Conservation (phyloP, 2,329 filamentous ascomycete species). For the Huntiella abstrusa region DNA sequence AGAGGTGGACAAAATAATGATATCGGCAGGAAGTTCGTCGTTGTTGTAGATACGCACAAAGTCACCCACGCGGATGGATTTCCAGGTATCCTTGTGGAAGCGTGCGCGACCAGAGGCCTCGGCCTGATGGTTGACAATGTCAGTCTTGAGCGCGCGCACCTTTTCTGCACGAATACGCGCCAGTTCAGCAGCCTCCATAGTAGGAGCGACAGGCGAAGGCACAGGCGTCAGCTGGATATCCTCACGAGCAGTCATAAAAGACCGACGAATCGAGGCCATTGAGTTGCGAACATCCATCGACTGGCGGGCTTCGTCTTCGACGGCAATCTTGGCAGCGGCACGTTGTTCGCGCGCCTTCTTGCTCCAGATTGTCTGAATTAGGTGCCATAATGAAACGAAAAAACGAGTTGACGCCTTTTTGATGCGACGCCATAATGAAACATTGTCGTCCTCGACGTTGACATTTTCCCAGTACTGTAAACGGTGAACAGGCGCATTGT, state of each 20-base stretch:
- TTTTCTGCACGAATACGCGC: slow-evolving; percentile 17
- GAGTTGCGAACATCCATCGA: slow-evolving; percentile 31
- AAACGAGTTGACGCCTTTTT: slow-evolving; percentile 69
- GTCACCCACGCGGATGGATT: slow-evolving; percentile 84
- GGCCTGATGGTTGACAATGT: slow-evolving; percentile 54
- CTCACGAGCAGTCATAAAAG: slow-evolving; percentile 29
- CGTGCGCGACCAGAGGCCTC: slow-evolving; percentile 50
- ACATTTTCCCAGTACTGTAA: slow-evolving; percentile 81
- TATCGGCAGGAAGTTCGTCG: slow-evolving; percentile 83
- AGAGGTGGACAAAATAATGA: slow-evolving; percentile 82
- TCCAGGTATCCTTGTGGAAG: slow-evolving; percentile 91
- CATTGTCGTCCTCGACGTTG: slow-evolving; percentile 72
- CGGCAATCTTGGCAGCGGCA: slow-evolving; percentile 26
- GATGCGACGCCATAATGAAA: slow-evolving; percentile 68
- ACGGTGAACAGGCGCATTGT: slow-evolving; percentile 88
- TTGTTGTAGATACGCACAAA: slow-evolving; percentile 94
- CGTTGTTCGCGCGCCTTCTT: slow-evolving; percentile 30
- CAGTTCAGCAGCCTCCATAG: slow-evolving; percentile 23
- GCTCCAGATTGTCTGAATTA: slow-evolving; percentile 28
- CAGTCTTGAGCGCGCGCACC: slow-evolving; percentile 28
- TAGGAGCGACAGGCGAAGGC: slow-evolving; percentile 25
- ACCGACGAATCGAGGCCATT: slow-evolving; percentile 30
- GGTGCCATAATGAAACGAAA: slow-evolving; percentile 33
- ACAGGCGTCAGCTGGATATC: slow-evolving; percentile 90
- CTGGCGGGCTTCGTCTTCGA: slow-evolving; percentile 36